Evolutionary conservation across 2,329 filamentous ascomycete species (phyloP).

Genomic region (Hypocrella siamensis): DNA sequence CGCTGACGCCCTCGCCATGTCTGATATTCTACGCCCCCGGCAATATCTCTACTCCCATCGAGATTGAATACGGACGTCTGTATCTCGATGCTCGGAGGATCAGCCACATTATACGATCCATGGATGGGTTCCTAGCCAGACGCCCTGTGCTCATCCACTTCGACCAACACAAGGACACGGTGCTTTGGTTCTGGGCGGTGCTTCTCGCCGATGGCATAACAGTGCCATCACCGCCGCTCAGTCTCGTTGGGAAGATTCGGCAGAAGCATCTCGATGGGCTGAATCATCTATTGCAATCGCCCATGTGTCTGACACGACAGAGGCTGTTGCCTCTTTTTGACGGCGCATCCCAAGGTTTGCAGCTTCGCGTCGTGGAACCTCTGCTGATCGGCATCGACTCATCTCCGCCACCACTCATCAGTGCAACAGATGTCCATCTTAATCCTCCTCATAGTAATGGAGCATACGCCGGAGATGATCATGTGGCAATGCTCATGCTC

Average conservation of each 20-base stretch:
- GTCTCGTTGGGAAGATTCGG: slow-evolving; percentile 1
- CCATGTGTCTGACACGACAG: slow-evolving; percentile 2
- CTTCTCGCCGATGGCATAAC: slow-evolving; percentile 1
- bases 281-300: neutral
- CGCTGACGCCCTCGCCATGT: neutral
- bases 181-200: slow-evolving; percentile 3
- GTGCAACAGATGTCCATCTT: no score
- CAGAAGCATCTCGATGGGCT: neutral
- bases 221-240: slow-evolving; percentile 1
- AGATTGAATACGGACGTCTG: neutral
- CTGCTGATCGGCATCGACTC: neutral
- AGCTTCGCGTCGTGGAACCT: neutral
- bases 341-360: neutral
- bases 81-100: neutral
- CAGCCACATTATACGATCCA: neutral
- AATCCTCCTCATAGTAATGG: neutral
- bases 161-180: slow-evolving; percentile 2
- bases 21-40: neutral
- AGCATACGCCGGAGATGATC: slow-evolving; percentile 1
- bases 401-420: neutral
- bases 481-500: slow-evolving; percentile 26
- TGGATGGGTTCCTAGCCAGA: neutral
- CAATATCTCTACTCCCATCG: neutral
- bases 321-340: neutral
- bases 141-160: slow-evolving; percentile 1